A percentile compares a stretch with the other conserved stretches of the same genome.
Conservation (phyloP, 176 grass and related monocot species). For the Poa annua region DNA sequence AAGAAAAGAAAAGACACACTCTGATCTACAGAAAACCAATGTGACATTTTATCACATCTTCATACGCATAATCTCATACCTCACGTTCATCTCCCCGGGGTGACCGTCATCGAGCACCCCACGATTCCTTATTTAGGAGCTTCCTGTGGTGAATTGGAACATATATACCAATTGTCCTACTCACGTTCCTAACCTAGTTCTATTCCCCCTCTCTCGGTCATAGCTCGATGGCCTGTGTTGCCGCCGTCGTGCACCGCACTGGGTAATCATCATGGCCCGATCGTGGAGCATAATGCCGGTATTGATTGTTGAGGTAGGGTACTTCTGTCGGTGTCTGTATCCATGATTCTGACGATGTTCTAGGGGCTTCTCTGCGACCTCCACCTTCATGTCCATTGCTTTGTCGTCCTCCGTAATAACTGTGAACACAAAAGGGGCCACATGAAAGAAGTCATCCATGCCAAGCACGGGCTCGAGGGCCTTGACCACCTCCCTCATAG, state of each 20-base stretch:
- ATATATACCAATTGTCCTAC: neutral
- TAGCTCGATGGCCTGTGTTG: conserved; percentile 39
- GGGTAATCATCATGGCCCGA: neutral
- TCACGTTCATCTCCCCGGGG: too few species aligned
- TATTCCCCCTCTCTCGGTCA: conserved; percentile 46
- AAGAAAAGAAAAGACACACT: neutral
- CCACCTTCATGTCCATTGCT: conserved; percentile 34
- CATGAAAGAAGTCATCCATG: conserved; percentile 51
- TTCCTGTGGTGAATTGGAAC: neutral
- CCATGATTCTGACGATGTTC: conserved; percentile 43
- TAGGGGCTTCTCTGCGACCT: conserved; percentile 30
- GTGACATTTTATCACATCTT: conserved; percentile 49
- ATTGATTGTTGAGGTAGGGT: conserved; percentile 61
- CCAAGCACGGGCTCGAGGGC: conserved; percentile 58
- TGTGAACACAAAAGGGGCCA: conserved; percentile 61
- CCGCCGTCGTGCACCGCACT: conserved; percentile 4
- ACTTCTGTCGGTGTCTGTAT: conserved; percentile 53
- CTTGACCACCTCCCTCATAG: conserved; percentile 65
- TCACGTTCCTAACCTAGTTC: neutral
- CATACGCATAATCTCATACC: neutral
- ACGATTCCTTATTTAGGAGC: too few species aligned
- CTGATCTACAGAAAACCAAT: neutral
- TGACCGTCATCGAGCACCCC: too few species aligned
- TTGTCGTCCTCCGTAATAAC: conserved; percentile 54
- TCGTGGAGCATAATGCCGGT: conserved; percentile 43